Conservation (phyloP, 2,329 filamentous ascomycete species). For the Apiospora sp. region DNA sequence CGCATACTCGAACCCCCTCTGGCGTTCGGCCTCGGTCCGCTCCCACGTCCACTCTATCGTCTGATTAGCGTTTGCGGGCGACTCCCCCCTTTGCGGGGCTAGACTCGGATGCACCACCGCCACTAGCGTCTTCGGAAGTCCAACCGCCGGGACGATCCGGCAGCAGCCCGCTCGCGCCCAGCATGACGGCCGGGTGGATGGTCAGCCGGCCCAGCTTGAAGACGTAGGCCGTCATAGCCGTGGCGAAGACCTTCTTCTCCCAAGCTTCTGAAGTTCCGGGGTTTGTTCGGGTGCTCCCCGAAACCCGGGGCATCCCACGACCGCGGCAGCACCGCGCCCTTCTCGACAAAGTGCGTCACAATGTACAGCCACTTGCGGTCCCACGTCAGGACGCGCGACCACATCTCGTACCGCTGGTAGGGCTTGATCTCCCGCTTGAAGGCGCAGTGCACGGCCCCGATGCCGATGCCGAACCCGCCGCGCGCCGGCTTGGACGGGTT, state of each 20-base stretch:
- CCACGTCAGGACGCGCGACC: slow-evolving; percentile 18
- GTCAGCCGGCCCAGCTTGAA: slow-evolving; percentile 84
- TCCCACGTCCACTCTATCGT: neutral
- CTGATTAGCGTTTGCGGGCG: slow-evolving; percentile 35
- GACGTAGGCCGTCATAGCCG: slow-evolving; percentile 80
- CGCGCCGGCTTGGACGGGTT: neutral
- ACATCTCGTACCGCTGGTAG: slow-evolving; percentile 24
- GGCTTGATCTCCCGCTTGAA: slow-evolving; percentile 24
- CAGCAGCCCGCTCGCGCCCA: slow-evolving; percentile 76
- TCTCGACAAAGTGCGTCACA: slow-evolving; percentile 3
- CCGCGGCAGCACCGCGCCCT: neutral
- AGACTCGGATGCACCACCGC: too few relatives aligned
- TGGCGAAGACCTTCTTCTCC: slow-evolving; percentile 73
- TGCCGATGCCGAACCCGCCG: neutral
- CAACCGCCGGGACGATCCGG: slow-evolving; percentile 76
- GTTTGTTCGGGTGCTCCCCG: too few relatives aligned
- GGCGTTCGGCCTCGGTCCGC: slow-evolving; percentile 5
- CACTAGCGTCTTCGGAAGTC: slow-evolving; percentile 52
- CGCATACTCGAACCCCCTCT: neutral
- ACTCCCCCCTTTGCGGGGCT: slow-evolving; percentile 49
- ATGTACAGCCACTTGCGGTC: slow-evolving; percentile 27
- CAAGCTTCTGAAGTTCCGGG: slow-evolving; percentile 44
- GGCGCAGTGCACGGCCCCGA: slow-evolving; percentile 15
- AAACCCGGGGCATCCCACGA: neutral
- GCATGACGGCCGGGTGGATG: slow-evolving; percentile 79